These are phyloP conservation scores for Aspergillus phoenicis DNA, from an alignment of 2,329 filamentous ascomycete genomes.

Conservation along the genomic window DNA sequence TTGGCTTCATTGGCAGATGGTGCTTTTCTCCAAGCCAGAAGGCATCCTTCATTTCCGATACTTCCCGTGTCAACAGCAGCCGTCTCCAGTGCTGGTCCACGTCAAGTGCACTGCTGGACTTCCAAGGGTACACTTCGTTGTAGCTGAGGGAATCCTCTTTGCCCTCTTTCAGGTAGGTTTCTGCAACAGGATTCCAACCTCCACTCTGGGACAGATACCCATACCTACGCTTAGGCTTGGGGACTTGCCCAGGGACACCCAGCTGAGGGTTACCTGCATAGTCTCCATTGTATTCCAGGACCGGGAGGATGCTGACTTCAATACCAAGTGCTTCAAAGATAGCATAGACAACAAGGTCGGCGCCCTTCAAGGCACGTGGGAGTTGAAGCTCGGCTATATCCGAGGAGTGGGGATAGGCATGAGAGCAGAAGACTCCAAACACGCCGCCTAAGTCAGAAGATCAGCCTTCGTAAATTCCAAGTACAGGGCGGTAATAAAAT, in stretches of 20 bases:
- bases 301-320: constrained; percentile 32
- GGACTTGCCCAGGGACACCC: too few relatives aligned
- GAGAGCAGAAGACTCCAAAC: constrained; percentile 51
- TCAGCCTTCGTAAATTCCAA: background rate
- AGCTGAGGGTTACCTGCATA: background rate
- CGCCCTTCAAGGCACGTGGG: constrained; percentile 49
- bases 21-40: background rate
- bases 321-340: constrained; percentile 39
- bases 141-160: background rate
- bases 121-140: background rate
- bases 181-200: background rate
- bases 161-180: background rate
- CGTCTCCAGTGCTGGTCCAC: background rate
- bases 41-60: accelerated
- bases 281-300: constrained; percentile 19
- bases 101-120: background rate
- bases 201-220: too few relatives aligned
- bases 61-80: background rate
- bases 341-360: constrained; percentile 49
- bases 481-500: background rate
- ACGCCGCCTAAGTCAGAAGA: constrained; percentile 39
- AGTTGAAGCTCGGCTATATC: constrained; percentile 23
- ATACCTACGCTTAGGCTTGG: too few relatives aligned
- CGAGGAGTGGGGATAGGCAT: constrained; percentile 51
- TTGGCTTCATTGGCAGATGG: background rate